Evolutionary conservation across 805 yeast species (phyloP).

Genomic region (Ogataea henricii): DNA sequence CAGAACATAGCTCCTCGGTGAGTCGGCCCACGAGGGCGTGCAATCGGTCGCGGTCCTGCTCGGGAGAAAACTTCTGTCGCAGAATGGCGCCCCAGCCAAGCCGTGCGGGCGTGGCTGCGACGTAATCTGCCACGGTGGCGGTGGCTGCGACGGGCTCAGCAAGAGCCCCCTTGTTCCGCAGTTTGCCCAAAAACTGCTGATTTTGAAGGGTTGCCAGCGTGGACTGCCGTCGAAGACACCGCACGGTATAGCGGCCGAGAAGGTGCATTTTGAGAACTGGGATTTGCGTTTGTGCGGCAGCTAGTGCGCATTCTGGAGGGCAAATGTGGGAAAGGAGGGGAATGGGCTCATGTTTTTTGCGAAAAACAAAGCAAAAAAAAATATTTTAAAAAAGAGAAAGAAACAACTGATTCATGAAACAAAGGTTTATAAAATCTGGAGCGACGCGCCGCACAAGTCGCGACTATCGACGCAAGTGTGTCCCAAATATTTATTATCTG

Average conservation of each 20-base stretch:
- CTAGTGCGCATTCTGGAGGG: not conserved
- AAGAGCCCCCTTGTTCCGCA: not conserved
- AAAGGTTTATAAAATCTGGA: too few relatives aligned
- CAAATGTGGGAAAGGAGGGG: not conserved
- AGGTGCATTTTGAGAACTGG: not conserved
- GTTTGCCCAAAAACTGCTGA: not conserved
- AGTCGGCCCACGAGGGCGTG: not conserved
- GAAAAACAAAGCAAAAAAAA: not conserved
- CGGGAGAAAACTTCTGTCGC: not conserved
- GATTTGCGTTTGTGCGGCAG: not conserved
- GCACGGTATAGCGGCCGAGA: not conserved
- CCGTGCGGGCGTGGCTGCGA: not conserved
- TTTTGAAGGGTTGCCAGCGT: not conserved
- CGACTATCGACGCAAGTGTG: too few relatives aligned
- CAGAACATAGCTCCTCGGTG: not conserved
- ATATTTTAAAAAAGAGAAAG: not conserved
- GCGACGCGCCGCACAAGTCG: too few relatives aligned
- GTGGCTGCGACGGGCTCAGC: not conserved
- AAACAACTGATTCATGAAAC: too few relatives aligned
- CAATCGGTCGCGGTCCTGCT: slow-evolving; percentile 3
- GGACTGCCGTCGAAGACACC: not conserved
- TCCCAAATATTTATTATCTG: too few relatives aligned
- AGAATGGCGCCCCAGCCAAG: slow-evolving; percentile 7
- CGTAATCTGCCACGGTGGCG: not conserved
- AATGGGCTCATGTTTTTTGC: not conserved